Conservation (phyloP, 129 eudicot species). For the Artemisia argyi region DNA sequence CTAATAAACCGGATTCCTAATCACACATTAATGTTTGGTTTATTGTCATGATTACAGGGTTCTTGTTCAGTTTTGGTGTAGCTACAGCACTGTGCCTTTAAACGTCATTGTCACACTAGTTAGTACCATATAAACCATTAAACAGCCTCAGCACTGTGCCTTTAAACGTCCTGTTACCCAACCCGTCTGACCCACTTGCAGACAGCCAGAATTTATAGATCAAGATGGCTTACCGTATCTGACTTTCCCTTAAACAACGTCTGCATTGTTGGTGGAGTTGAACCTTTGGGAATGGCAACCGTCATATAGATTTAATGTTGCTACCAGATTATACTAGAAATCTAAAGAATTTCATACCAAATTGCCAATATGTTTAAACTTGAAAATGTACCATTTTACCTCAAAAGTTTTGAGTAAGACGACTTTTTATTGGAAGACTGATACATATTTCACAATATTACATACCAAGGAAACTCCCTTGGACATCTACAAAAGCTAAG, state of each 20-base stretch:
- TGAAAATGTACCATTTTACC: no score
- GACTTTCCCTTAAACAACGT: slow-evolving; percentile 82
- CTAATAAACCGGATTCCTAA: neutral
- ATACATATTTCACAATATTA: no score
- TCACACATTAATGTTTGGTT: neutral
- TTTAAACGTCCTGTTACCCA: no score
- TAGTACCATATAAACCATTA: neutral
- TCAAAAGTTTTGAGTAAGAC: no score
- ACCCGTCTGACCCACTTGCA: no score
- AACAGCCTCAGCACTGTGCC: no score
- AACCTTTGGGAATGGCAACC: slow-evolving; percentile 70
- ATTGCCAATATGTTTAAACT: no score
- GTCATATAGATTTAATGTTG: slow-evolving; percentile 75
- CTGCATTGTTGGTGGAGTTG: slow-evolving; percentile 84
- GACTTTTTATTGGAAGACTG: no score
- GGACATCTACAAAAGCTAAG: no score
- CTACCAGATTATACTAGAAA: no score
- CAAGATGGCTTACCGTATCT: slow-evolving; percentile 62
- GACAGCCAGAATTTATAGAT: neutral
- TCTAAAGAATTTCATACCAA: no score
- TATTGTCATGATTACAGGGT: slow-evolving; percentile 51
- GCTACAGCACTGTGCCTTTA: slow-evolving; percentile 91
- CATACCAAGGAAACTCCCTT: no score
- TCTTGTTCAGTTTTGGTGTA: slow-evolving; percentile 97
- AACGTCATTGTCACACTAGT: slow-evolving; percentile 88